Conservation (phyloP, 2,329 filamentous ascomycete species). For the Biscogniauxia sp. region DNA sequence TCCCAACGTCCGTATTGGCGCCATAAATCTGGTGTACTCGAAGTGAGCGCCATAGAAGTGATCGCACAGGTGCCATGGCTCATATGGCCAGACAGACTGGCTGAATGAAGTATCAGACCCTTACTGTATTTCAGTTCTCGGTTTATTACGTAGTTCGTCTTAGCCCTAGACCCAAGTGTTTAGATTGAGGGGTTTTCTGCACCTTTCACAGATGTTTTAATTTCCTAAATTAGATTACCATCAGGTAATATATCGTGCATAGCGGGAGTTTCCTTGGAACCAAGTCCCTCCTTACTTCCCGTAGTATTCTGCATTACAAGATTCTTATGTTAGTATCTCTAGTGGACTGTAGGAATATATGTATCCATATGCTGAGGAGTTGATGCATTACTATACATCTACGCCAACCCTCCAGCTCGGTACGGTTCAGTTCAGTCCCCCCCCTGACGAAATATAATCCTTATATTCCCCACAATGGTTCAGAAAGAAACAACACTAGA, state of each 20-base stretch:
- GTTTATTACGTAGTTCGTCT: not conserved
- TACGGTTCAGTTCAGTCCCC: not conserved
- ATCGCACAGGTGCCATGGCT: slow-evolving; percentile 49
- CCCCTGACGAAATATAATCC: not conserved
- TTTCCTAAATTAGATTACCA: not conserved
- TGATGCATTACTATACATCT: not conserved
- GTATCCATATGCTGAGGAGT: not conserved
- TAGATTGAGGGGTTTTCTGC: not conserved
- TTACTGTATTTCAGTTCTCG: not conserved
- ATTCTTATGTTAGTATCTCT: not conserved
- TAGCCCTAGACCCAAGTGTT: not conserved
- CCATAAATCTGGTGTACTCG: slow-evolving; percentile 75
- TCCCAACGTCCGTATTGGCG: slow-evolving; percentile 81
- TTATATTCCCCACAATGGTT: not conserved
- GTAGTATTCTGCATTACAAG: not conserved
- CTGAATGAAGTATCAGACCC: not conserved
- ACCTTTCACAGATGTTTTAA: not conserved
- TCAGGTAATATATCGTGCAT: not conserved
- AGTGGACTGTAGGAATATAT: not conserved
- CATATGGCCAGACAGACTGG: not conserved
- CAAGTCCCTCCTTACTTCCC: not conserved
- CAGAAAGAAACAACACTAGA: not conserved
- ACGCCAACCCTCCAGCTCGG: not conserved
- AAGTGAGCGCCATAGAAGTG: slow-evolving; percentile 66
- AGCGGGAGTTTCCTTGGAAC: not conserved